Base-by-base conservation (phyloP, 2,329 filamentous ascomycete species). In the Paraconiothyrium sp. region DNA sequence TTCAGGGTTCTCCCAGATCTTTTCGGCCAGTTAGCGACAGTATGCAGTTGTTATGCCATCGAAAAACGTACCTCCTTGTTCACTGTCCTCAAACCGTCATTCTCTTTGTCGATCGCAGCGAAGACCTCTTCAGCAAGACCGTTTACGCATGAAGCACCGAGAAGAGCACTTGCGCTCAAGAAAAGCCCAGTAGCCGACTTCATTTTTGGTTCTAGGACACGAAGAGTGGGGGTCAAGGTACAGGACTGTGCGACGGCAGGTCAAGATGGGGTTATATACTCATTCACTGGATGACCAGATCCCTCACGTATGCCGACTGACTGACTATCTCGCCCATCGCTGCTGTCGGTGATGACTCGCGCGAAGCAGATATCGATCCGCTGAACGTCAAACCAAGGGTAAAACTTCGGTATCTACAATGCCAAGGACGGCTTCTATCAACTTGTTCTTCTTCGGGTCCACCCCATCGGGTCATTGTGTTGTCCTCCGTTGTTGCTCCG, bases 1-100 rank as follows among this genome's bases (percentile, higher is more conserved):
- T 64, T 86, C 84, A 0, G 84, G 84, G 57, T 85, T 81, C 51
- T 84, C 82, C 51, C 51, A 54, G 24, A 54, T 54, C 51, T 54
- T 20, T 48, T 30, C 13, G 14, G 9, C 37, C 8, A 1, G 24
- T 54, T 9, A 54, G 51, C 68, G 84, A 4, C 35, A 24, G 11
- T 20, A 9, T 22, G 24, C 50, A 5, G 41, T 9, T 41, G 0
- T 6, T 9, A 27, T 14, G 4, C 13, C 3, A 24, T 8, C 27
- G 11, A 4, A 10, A 7, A 4, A 13, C 57, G 16, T 46, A 54
- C 57, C 30, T 59, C 49, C 24, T 54, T 52, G 39, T 59, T 59
- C 4, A 59, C 48, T 43, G 37, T 54, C 22, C 57, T 37, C 20
- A 59, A 27, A 10, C 57, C 57, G 27, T 59, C 48, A 27, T 59